A percentile compares a stretch with the other conserved stretches of the same genome.
phyloP scores from a whole-genome alignment of 1,139 yeast species.

The Maudiozyma humilis region DNA sequence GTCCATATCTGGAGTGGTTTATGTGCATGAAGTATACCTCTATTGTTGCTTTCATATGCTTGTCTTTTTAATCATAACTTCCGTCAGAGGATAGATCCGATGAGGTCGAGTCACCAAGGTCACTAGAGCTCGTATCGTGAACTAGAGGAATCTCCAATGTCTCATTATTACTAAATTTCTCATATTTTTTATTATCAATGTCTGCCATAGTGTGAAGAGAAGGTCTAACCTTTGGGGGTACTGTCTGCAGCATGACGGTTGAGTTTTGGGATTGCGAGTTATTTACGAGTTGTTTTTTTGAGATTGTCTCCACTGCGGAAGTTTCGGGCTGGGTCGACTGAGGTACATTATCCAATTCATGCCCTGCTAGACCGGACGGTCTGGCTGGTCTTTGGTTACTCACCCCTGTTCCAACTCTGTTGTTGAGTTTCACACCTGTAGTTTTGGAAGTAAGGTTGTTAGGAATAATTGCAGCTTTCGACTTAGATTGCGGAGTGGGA shows the following conservation, averaged over 20 bases:
- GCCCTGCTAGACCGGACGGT: no score
- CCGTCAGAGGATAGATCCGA: neutral
- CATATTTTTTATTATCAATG: slow-evolving; percentile 19
- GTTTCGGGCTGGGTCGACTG: neutral
- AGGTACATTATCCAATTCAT: neutral
- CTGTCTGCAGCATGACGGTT: slow-evolving; percentile 11
- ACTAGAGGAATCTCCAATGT: neutral
- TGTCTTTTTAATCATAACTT: neutral
- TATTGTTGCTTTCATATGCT: no score
- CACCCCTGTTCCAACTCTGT: no score
- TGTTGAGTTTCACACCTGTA: no score
- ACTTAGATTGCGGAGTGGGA: neutral
- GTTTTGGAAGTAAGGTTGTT: no score
- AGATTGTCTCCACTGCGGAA: neutral
- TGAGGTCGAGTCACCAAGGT: neutral
- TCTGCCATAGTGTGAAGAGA: slow-evolving; percentile 46
- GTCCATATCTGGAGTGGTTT: no score
- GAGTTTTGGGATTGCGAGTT: neutral
- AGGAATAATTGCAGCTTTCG: no score
- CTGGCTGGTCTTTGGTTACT: no score
- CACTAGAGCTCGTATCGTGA: neutral
- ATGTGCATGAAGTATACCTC: no score
- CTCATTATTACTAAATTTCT: neutral
- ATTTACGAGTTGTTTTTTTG: neutral
- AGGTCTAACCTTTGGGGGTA: slow-evolving; percentile 25